phyloP scores from a whole-genome alignment of 805 yeast genomes.

The Ogataea naganishii region DNA sequence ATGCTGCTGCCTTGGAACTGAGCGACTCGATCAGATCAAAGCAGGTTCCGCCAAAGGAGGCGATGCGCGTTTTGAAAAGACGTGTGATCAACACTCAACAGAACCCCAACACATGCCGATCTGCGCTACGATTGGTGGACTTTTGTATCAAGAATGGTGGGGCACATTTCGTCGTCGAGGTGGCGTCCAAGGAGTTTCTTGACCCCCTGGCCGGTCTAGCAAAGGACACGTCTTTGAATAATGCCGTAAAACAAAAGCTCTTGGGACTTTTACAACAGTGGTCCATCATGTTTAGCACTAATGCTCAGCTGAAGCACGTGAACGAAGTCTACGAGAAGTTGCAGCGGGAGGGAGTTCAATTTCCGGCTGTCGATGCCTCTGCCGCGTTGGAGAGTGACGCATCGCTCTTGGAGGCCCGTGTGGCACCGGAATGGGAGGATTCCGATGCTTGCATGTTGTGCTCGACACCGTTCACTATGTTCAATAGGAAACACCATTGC shows the following conservation, averaged over 20 bases:
- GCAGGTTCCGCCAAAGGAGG: slow-evolving; percentile 67
- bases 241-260: slow-evolving; percentile 50
- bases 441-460: slow-evolving; percentile 94
- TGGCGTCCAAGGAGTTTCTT: slow-evolving; percentile 78
- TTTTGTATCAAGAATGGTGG: slow-evolving; percentile 93
- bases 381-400: slow-evolving; percentile 28
- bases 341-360: slow-evolving; percentile 51
- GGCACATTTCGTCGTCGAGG: slow-evolving; percentile 66
- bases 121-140: slow-evolving; percentile 72
- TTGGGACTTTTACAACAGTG: slow-evolving; percentile 67
- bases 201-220: slow-evolving; percentile 57
- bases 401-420: slow-evolving; percentile 71
- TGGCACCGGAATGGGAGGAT: slow-evolving; percentile 98
- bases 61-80: slow-evolving; percentile 77
- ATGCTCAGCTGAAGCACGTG: slow-evolving; percentile 58
- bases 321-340: slow-evolving; percentile 52
- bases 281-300: slow-evolving; percentile 64
- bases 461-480: slow-evolving; percentile 66
- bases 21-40: slow-evolving; percentile 83
- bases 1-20: slow-evolving; percentile 64
- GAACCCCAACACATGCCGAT: slow-evolving; percentile 75
- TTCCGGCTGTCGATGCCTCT: slow-evolving; percentile 48
- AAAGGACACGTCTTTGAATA: slow-evolving; percentile 23
- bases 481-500: slow-evolving; percentile 93
- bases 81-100: slow-evolving; percentile 47